Conservation (phyloP, 306 rosid species). For the Quercus bicolor region DNA sequence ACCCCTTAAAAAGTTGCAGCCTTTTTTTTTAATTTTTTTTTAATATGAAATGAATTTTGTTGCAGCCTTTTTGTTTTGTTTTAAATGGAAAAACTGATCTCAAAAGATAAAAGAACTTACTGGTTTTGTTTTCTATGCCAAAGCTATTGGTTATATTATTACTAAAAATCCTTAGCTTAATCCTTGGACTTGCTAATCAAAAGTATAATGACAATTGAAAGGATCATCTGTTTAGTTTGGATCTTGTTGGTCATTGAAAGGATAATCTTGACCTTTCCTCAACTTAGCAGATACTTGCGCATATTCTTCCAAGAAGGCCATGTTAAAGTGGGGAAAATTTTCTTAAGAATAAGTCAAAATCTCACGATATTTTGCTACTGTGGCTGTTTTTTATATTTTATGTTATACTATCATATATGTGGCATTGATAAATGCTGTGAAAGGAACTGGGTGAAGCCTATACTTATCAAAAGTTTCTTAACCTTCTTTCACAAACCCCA, state of each 20-base stretch:
- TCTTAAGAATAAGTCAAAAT: constrained; percentile 4
- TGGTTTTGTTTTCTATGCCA: neutral
- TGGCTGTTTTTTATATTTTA: neutral
- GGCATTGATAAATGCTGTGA: constrained; percentile 22
- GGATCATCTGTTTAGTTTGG: neutral
- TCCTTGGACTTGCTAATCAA: too few species aligned
- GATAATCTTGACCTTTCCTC: neutral
- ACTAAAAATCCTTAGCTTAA: neutral
- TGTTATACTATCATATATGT: neutral
- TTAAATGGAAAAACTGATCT: neutral
- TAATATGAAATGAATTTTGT: neutral
- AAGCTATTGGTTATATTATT: neutral
- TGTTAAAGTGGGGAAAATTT: neutral
- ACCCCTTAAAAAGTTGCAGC: neutral
- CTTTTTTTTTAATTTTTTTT: neutral
- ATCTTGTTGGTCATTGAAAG: neutral
- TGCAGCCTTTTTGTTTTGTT: neutral
- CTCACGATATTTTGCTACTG: constrained; percentile 1
- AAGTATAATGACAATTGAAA: neutral
- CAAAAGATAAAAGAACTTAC: neutral
- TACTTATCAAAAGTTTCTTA: constrained; percentile 9
- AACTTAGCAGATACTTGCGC: neutral
- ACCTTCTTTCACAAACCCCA: constrained; percentile 31
- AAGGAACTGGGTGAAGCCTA: constrained; percentile 17
- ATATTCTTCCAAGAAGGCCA: neutral